These are phyloP conservation scores for Lyophyllum shimeji DNA, from an alignment of 768 basidiomycete genomes.

Conservation along the genomic window DNA sequence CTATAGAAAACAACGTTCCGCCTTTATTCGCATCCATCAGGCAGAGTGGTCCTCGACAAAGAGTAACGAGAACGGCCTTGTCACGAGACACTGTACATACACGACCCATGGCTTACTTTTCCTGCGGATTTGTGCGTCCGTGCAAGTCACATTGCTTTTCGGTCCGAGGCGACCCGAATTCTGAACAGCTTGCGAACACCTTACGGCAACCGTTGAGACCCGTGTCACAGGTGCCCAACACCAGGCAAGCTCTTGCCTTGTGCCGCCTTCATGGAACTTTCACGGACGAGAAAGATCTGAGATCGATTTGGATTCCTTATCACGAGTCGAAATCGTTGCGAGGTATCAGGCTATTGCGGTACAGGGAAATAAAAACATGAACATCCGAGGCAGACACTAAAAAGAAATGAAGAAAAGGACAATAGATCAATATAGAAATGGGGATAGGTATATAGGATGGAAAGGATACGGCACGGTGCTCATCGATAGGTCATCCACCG, in stretches of 20 bases:
- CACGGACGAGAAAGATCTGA: no score
- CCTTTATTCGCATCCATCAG: constrained; percentile 4
- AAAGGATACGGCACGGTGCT: not conserved
- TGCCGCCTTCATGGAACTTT: no score
- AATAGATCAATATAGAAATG: not conserved
- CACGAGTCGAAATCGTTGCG: not conserved
- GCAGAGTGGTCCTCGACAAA: constrained; percentile 9
- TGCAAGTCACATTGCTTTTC: no score
- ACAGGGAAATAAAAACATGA: not conserved
- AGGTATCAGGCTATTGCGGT: not conserved
- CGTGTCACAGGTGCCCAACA: no score
- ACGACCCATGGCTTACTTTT: not conserved
- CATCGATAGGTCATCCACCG: not conserved
- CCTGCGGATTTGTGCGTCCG: no score
- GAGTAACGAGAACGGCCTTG: not conserved
- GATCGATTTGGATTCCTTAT: no score
- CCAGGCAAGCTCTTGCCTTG: no score
- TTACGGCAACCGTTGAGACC: no score
- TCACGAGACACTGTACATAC: no score
- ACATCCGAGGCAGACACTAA: not conserved
- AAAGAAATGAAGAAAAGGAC: not conserved
- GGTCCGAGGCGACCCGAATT: no score
- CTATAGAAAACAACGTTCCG: constrained; percentile 7
- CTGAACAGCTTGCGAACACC: no score
- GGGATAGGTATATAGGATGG: not conserved